Percentiles rank a stretch among this genome's conserved stretches.
Conservation (phyloP, 208 protist species). For the Leishmania gerbilli region DNA sequence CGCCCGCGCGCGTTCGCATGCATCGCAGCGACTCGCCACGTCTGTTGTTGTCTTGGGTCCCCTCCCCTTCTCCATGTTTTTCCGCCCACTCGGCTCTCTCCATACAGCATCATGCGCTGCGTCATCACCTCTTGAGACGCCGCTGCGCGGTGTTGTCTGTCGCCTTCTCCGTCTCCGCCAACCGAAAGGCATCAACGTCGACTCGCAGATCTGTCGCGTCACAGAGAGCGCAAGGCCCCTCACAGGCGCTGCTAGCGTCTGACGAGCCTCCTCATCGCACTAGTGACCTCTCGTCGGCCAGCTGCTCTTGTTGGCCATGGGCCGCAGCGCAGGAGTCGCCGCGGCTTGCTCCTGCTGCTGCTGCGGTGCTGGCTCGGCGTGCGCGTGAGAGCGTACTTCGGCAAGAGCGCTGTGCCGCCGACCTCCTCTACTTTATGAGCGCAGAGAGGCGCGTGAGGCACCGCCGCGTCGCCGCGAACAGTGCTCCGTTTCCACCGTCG, state of each 20-base stretch:
- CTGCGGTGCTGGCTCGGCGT: slow-evolving; percentile 19
- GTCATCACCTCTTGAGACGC: slow-evolving; percentile 1
- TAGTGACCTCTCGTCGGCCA: background rate
- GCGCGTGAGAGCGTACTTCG: slow-evolving; percentile 20
- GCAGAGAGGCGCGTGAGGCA: slow-evolving; percentile 13
- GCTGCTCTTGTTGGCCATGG: background rate
- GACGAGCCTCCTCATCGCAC: background rate
- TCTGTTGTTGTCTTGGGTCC: background rate
- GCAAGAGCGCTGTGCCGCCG: slow-evolving; percentile 22
- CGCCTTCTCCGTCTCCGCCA: background rate
- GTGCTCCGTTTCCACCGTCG: background rate
- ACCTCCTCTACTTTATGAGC: slow-evolving; percentile 31
- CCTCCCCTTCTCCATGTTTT: background rate
- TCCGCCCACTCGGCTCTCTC: background rate
- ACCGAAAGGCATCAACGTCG: background rate
- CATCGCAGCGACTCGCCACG: background rate
- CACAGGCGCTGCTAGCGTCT: slow-evolving; percentile 5
- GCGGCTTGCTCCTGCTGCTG: slow-evolving; percentile 15
- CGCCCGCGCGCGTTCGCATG: background rate
- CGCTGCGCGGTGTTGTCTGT: background rate
- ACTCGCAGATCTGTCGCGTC: background rate
- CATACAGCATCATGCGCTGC: background rate
- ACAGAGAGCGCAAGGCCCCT: slow-evolving; percentile 1
- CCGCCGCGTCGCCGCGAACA: background rate
- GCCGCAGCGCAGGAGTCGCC: background rate